These are phyloP conservation scores for Proliferodiscus dingleyae DNA, from an alignment of 2,329 filamentous ascomycete genomes.

Conservation along the genomic window DNA sequence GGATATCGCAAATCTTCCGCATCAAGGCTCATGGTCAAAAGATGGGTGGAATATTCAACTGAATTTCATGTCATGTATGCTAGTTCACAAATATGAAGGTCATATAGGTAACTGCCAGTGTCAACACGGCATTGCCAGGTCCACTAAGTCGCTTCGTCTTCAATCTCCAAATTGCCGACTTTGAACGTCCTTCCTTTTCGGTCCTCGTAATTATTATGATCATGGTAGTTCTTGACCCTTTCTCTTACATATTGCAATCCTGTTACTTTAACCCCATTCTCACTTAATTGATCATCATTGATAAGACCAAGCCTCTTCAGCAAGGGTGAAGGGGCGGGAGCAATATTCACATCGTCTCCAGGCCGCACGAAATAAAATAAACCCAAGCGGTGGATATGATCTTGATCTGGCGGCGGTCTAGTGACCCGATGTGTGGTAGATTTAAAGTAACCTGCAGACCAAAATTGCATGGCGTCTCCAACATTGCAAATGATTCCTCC, in stretches of 20 bases:
- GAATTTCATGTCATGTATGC: no score
- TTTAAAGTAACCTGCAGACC: slow-evolving; percentile 37
- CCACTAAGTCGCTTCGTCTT: slow-evolving; percentile 33
- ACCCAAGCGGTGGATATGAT: slow-evolving; percentile 42
- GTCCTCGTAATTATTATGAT: slow-evolving; percentile 36
- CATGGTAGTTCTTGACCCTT: slow-evolving; percentile 38
- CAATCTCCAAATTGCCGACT: slow-evolving; percentile 37
- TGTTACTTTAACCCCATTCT: slow-evolving; percentile 30
- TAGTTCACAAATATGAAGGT: no score
- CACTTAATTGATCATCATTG: slow-evolving; percentile 17
- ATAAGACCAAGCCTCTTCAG: slow-evolving; percentile 25
- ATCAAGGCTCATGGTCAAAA: no score
- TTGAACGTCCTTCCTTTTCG: slow-evolving; percentile 37
- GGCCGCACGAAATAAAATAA: slow-evolving; percentile 39
- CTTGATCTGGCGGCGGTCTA: slow-evolving; percentile 39
- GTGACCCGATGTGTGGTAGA: slow-evolving; percentile 42
- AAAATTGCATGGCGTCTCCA: slow-evolving; percentile 39
- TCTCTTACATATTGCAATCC: slow-evolving; percentile 38
- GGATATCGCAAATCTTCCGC: no score
- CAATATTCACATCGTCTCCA: slow-evolving; percentile 21
- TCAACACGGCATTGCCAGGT: no score
- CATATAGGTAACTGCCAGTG: no score
- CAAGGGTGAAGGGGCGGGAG: slow-evolving; percentile 34
- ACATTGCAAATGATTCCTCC: slow-evolving; percentile 50
- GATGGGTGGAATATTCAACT: no score